Conservation (phyloP, 352 stramenopile species). For the Phytophthora litchii region DNA sequence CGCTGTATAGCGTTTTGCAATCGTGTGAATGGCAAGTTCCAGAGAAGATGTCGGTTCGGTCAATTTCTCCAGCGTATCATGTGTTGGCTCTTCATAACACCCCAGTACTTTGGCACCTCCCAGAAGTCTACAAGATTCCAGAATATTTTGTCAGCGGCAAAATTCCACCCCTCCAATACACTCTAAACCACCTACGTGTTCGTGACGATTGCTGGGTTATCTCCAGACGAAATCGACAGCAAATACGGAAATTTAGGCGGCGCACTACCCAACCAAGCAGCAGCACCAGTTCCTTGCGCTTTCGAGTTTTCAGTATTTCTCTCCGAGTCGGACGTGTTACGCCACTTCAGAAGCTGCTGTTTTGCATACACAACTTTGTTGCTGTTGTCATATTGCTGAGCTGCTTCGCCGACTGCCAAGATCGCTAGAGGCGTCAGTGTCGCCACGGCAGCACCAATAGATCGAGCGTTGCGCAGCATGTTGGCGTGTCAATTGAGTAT, state of each 20-base stretch:
- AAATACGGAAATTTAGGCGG: constrained; percentile 72
- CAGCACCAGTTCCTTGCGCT: constrained; percentile 3
- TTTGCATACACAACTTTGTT: constrained; percentile 43
- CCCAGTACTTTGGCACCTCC: constrained; percentile 37
- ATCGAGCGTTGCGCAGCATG: constrained; percentile 27
- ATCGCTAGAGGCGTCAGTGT: constrained; percentile 26
- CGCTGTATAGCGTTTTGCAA: constrained; percentile 46
- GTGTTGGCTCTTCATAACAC: constrained; percentile 42
- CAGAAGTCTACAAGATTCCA: constrained; percentile 28
- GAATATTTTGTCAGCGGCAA: neutral
- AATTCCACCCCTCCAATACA: neutral
- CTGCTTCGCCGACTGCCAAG: constrained; percentile 45
- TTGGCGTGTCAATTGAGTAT: constrained; percentile 8
- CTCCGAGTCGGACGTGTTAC: neutral
- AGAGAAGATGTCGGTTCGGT: constrained; percentile 25
- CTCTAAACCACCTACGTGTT: constrained; percentile 28
- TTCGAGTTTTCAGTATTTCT: constrained; percentile 8
- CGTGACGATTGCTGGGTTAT: constrained; percentile 45
- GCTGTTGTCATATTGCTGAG: constrained; percentile 46
- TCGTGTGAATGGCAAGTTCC: constrained; percentile 28
- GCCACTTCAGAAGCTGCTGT: constrained; percentile 43
- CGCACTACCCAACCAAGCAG: constrained; percentile 54
- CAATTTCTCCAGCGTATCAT: constrained; percentile 40
- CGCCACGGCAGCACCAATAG: constrained; percentile 28
- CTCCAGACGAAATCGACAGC: constrained; percentile 58